These are phyloP conservation scores for Waitea zeae DNA, from an alignment of 1,284 basidiomycete genomes.

Conservation along the genomic window DNA sequence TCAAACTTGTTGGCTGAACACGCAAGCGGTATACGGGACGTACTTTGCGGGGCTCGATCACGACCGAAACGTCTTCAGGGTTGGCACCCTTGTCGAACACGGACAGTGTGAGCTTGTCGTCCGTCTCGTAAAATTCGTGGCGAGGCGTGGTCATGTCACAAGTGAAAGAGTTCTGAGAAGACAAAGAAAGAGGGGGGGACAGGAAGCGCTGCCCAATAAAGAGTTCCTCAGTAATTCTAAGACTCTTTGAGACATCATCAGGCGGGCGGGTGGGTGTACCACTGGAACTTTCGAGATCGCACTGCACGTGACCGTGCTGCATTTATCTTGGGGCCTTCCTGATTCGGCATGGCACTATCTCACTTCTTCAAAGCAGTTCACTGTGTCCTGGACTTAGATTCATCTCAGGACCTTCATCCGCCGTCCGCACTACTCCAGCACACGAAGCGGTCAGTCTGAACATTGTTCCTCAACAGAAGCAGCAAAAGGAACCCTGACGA, in stretches of 20 bases:
- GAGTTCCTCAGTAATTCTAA: background rate
- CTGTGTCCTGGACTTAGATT: too few relatives aligned
- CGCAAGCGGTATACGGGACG: constrained; percentile 7
- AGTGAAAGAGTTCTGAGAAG: background rate
- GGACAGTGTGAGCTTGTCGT: constrained; percentile 54
- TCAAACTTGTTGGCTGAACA: background rate
- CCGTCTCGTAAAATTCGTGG: constrained; percentile 81
- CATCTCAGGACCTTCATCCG: too few relatives aligned
- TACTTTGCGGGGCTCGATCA: constrained; percentile 50
- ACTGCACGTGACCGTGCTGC: too few relatives aligned
- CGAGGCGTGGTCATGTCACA: constrained; percentile 20
- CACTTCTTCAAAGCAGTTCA: too few relatives aligned
- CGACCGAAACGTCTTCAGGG: constrained; percentile 40
- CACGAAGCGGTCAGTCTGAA: too few relatives aligned
- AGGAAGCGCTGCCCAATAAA: background rate
- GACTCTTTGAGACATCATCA: background rate
- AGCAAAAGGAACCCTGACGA: too few relatives aligned
- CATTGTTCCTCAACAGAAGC: too few relatives aligned
- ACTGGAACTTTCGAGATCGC: too few relatives aligned
- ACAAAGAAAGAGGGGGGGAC: background rate
- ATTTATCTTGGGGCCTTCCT: too few relatives aligned
- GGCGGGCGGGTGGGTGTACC: background rate
- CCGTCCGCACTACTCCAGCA: too few relatives aligned
- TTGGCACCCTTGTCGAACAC: constrained; percentile 70
- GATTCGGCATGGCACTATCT: too few relatives aligned